Base-by-base conservation (phyloP, 2,329 filamentous ascomycete genomes). In the Aspergillus candidus region DNA sequence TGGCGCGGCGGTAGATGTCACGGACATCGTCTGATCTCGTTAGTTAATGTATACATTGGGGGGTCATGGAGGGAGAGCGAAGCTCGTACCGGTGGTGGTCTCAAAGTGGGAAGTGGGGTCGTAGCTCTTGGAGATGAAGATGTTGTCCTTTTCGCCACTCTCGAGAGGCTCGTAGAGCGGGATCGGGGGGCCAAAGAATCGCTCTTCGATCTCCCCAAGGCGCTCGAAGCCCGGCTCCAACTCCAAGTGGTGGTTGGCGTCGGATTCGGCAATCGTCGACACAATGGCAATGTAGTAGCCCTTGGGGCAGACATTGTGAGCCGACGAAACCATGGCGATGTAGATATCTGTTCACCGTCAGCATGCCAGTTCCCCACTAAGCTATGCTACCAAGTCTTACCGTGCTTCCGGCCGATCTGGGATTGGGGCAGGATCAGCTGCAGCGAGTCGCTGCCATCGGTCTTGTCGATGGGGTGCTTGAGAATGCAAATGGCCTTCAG, bases 231-330 rank as follows among this genome's bases (percentile, higher is more conserved):
- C 93, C 27, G 90, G 83, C 71, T 93, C 82, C 35, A 98, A 83
- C 75, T 98, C 93, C 46, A 96, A 76, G 71, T 98, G 93, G 72
- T 95, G 90, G 78, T 98, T 97, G 53, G 87, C 83, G 49, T 83
- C 74, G 35, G 83, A 84, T 76, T 98, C 94, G 52, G 93, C 88
- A 63, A 98, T 96, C 48, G 93, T 98, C 38, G 89, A 95, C 54
- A 98, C 91, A 49, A 97, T 98, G 59, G 93, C 93, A 58, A 98
- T 88, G 77, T 94, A 98, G 80, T 96, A 97, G 49, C 91, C 91
- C 79, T 95, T 94, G 60, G 94, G 93, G 75, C 91, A 97, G 58
- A 98, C 94, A 61, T 94, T 97, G 76, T 98, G 94, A 32, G 90
- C 88, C 32, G 88, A 88, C 1, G 90, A 96, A 47, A 98, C 89